Base-by-base conservation (phyloP, 1,284 basidiomycete genomes). In the Ganoderma lingzhi region DNA sequence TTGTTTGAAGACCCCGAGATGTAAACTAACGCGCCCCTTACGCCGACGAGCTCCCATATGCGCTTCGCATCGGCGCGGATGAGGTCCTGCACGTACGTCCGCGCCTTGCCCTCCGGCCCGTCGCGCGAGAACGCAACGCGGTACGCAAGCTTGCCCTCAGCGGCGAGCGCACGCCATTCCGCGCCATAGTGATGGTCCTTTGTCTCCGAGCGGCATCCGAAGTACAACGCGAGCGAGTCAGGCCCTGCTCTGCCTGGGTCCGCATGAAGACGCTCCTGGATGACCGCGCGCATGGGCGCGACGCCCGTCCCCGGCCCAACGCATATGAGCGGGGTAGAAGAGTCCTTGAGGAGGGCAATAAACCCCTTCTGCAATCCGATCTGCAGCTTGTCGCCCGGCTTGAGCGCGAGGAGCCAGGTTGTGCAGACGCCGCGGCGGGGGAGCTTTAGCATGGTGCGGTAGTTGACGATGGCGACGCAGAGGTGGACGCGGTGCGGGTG, bases 301-400 rank as follows among this genome's bases (percentile, higher is more conserved):
- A 99, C 85, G 9, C 97, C 97, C 0, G 97, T 99, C 0, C 97
- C 97, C 2, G 97, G 97, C 0, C 97, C 96, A 42, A 99, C 84
- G 72, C 95, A 93, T 61, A 99, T 90, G 9, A 96, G 83, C 0
- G 96, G 95, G 1, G 84, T 91, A 4, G 78, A 73, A 0, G 76
- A 70, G 69, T 87, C 82, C 0, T 75, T 73, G 0, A 92, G 96
- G 2, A 93, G 83, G 41, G 80, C 83, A 65, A 98, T 84, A 8
- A 94, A 86, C 0, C 96, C 95, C 45, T 86, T 85, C 66, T 89
- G 86, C 37, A 97, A 82, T 1, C 88, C 86, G 23, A 97, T 84
- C 3, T 86, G 85, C 3, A 98, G 74, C 17, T 76, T 80, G 70
- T 87, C 84, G 15, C 89, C 91, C 88, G 55, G 10, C 65, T 51